Evolutionary conservation across 305 asterid species (phyloP).

Genomic region (Solanum chacoense): DNA sequence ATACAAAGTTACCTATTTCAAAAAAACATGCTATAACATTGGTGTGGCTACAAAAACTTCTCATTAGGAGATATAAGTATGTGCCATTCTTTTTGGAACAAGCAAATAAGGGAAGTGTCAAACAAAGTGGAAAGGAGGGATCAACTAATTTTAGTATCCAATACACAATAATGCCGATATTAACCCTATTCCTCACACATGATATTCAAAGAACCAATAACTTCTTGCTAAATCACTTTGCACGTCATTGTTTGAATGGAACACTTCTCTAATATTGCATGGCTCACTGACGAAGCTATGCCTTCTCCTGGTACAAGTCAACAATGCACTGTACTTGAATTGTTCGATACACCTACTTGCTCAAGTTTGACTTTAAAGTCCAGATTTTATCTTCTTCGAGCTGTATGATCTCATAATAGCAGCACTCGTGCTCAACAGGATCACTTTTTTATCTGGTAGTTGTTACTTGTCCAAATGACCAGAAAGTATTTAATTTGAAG

Average conservation of each 20-base stretch:
- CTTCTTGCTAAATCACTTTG: neutral
- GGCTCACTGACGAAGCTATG: neutral
- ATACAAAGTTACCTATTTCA: neutral
- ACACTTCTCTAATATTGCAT: neutral
- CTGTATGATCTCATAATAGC: neutral
- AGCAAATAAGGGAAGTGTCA: neutral
- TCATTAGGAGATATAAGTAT: neutral
- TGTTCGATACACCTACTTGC: neutral
- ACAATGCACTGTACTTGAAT: neutral
- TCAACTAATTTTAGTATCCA: neutral
- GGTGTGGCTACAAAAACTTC: neutral
- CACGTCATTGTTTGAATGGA: neutral
- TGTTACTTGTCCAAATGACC: neutral
- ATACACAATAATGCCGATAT: neutral
- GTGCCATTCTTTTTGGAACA: neutral
- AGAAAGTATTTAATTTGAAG: neutral
- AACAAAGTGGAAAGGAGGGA: neutral
- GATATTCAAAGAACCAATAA: neutral
- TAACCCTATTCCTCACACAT: neutral
- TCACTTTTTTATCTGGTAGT: neutral
- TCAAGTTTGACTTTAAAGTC: neutral
- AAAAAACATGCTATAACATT: neutral
- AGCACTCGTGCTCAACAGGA: neutral
- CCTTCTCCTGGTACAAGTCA: neutral
- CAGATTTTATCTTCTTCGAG: neutral